phyloP scores from a whole-genome alignment of 2,329 filamentous ascomycete species.

The Aspergillus calidoustus region DNA sequence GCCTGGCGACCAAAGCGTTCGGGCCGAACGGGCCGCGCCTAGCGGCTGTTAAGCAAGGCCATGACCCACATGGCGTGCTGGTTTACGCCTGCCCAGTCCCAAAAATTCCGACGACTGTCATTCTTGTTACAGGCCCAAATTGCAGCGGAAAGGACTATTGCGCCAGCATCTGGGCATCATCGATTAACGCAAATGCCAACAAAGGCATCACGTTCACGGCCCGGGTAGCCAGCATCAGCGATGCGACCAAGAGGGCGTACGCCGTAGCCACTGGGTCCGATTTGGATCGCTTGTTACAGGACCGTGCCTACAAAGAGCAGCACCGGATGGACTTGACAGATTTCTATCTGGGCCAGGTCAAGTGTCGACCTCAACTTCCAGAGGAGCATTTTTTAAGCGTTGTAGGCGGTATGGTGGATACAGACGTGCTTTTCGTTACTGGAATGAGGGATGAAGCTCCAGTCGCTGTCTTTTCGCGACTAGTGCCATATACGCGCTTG shows the following conservation, averaged over 20 bases:
- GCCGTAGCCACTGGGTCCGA: slow-evolving; percentile 56
- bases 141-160: slow-evolving; percentile 66
- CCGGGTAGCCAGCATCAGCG: slow-evolving; percentile 60
- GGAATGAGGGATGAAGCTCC: slow-evolving; percentile 67
- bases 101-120: slow-evolving; percentile 48
- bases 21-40: slow-evolving; percentile 59
- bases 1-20: slow-evolving; percentile 60
- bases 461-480: slow-evolving; percentile 57
- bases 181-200: slow-evolving; percentile 36
- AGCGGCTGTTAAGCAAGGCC: slow-evolving; percentile 53
- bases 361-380: slow-evolving; percentile 50
- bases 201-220: slow-evolving; percentile 42
- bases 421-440: slow-evolving; percentile 64
- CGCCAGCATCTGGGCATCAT: slow-evolving; percentile 56
- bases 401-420: slow-evolving; percentile 47
- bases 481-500: slow-evolving; percentile 58
- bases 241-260: slow-evolving; percentile 62
- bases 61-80: slow-evolving; percentile 59
- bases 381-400: slow-evolving; percentile 46
- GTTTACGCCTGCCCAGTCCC: slow-evolving; percentile 61
- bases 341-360: slow-evolving; percentile 57
- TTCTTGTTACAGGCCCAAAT: slow-evolving; percentile 59
- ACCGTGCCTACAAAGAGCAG: slow-evolving; percentile 66
- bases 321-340: slow-evolving; percentile 58
- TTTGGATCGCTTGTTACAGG: slow-evolving; percentile 51